Evolutionary conservation across 2,329 filamentous ascomycete genomes (phyloP), one percentile per base, ranked within the genome.

Genomic region (Verticillium dahliae): DNA sequence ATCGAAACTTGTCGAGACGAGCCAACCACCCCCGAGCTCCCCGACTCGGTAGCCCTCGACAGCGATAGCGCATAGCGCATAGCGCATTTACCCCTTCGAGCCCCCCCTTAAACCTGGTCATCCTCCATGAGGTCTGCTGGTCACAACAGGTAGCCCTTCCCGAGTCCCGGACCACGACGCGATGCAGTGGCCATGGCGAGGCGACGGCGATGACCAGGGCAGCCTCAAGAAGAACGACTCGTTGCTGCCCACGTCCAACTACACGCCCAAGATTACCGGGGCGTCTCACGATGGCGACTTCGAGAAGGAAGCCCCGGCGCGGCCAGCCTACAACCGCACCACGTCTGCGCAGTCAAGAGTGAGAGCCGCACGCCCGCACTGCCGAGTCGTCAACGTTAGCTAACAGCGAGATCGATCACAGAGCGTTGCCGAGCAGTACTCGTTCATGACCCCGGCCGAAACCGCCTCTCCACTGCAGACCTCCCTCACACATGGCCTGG

Each of bases 401-500:
- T 63, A 34, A 61, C 57, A 34, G 31, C 18, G 61, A 31, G 22
- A 62, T 57, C 27, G 27, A 31, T 31, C 27, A 52, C 31, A 85
- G 82, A 79, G 74, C 59, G 73, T 84, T 55, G 85, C 86, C 61
- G 84, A 88, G 62, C 80, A 86, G 60, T 89, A 80, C 70, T 82
- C 86, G 34, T 79, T 85, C 70, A 84, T 97, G 72, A 89, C 87
- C n/a, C 83, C 89, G 22, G 82, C 88, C 71, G 90, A 97, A 75
- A 89, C 90, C 11, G 92, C 92, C 55, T 81, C 87, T 60, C 87
- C 86, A 66, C 80, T 98, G 60, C 83, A 88, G 66, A 96, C 94
- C 4, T 97, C 93, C n/a, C 79, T 97, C 33, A 86, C 83, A 14
- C 84, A 91, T 70, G 95, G 95, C 59, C 83, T 99, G 14, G 87